Evolutionary conservation across 2,329 filamentous ascomycete genomes (phyloP), one percentile per base, ranked within the genome.

Genomic region (Hymenoscyphus fraxineus): DNA sequence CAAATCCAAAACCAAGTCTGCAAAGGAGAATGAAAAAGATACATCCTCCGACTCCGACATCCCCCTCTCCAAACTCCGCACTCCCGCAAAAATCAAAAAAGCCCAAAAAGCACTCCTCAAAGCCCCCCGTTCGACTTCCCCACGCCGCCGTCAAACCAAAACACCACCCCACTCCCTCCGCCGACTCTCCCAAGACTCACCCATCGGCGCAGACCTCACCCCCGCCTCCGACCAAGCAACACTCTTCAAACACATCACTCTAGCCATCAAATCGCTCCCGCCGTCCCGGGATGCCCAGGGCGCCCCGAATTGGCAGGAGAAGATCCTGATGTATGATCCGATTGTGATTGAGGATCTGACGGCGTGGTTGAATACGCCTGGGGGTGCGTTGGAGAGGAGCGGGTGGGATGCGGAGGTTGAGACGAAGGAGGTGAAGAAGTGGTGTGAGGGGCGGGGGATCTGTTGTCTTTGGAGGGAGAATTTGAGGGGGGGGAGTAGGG

Each of bases 261-360:
- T 78, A 47, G 86, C 85, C 0, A 78, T 89, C 10, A 82, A 73
- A 9, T 78, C 78, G 0, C 79, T 81, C 3, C 81, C 85, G 2
- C 80, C 79, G 13, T 80, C 83, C 0, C 79, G 71, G 3, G 79
- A 41, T 12, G 40, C 6, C 15, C 13, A 16, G n/a, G 16, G 16
- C n/a, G 41, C 6, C 16, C 41, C 13, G 41, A 44, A 86, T 1
- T 98, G 93, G 91, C 83, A 96, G 71, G 92, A 98, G 77, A 96
- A 93, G 78, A 97, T 99, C 58, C 80, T 98, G 6, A 85, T 98
- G 75, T 98, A 96, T 74, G 93, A 98, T 72, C 92, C 94, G 0
- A 89, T 99, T 55, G 83, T 95, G 1, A 77, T 97, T 0, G 94
- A 98, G 77, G 93, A 97, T 69, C 80, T 99, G 15, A 85, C 93